Evolutionary conservation across 768 basidiomycete species (phyloP).

Genomic region (Phaeolepiota aurea): DNA sequence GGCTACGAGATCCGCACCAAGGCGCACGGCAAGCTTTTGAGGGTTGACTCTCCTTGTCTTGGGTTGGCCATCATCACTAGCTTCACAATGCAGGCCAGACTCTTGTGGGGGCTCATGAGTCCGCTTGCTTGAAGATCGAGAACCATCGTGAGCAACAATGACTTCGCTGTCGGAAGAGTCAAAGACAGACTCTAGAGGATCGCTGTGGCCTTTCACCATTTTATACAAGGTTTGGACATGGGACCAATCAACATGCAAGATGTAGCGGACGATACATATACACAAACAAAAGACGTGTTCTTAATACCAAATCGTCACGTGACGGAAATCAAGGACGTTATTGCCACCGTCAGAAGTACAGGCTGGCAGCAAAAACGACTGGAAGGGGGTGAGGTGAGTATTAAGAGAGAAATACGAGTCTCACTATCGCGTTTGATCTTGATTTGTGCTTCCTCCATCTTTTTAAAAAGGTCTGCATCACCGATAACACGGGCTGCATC

Average conservation of each 20-base stretch:
- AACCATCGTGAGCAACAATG: conserved; percentile 6
- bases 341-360: conserved; percentile 64
- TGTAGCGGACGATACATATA: too few species aligned
- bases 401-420: conserved; percentile 24
- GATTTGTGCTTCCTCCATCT: conserved; percentile 93
- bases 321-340: too few species aligned
- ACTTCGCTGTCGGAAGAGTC: conserved; percentile 9
- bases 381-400: conserved; percentile 2
- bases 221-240: too few species aligned
- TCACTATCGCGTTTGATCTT: conserved; percentile 94
- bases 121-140: conserved; percentile 8
- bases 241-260: too few species aligned
- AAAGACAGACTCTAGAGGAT: conserved; percentile 10
- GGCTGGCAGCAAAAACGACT: conserved; percentile 84
- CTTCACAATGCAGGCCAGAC: conserved; percentile 8
- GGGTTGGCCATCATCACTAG: conserved; percentile 26
- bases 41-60: conserved; percentile 56
- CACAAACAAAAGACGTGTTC: neutral
- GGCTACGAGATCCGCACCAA: conserved; percentile 57
- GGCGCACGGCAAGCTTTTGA: conserved; percentile 56
- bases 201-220: too few species aligned
- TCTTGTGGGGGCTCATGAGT: conserved; percentile 12
- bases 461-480: conserved; percentile 90
- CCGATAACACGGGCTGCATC: conserved; percentile 98
- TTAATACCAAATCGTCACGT: neutral